Conservation (phyloP, 169 alveolate species). For the Eimeria falciformis region DNA sequence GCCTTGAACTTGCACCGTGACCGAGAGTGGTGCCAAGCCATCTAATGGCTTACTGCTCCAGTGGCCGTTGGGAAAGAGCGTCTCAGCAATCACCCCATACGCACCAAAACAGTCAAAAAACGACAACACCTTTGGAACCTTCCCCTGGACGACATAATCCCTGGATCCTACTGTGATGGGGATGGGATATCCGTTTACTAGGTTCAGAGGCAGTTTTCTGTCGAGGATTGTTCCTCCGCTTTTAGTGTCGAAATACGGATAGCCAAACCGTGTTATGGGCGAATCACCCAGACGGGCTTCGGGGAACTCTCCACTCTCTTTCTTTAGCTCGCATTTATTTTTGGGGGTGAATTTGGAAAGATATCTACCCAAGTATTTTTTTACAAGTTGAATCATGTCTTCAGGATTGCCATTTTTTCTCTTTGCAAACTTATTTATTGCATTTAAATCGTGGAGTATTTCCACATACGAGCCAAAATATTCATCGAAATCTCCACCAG, state of each 20-base stretch:
- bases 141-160: conserved; percentile 30
- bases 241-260: background rate
- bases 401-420: too few species aligned
- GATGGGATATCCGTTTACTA: background rate
- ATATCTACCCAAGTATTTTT: too few species aligned
- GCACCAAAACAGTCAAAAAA: conserved; percentile 15
- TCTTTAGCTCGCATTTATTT: background rate
- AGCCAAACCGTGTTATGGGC: background rate
- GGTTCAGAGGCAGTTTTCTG: background rate
- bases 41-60: background rate
- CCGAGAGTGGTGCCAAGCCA: background rate
- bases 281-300: conserved; percentile 21
- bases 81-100: background rate
- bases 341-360: background rate
- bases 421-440: too few species aligned
- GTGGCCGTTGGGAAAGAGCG: conserved; percentile 36
- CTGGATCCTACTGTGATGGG: conserved; percentile 19
- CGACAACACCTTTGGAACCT: background rate
- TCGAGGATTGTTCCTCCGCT: background rate
- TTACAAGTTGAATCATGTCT: too few species aligned
- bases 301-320: background rate
- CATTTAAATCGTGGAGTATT: too few species aligned
- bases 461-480: too few species aligned
- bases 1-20: conserved; percentile 26
- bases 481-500: too few species aligned